A percentile compares a stretch with the other conserved stretches of the same genome.
These are phyloP conservation scores for Coprinopsis strossmayeri DNA, from an alignment of 768 basidiomycete genomes.

Conservation along the genomic window DNA sequence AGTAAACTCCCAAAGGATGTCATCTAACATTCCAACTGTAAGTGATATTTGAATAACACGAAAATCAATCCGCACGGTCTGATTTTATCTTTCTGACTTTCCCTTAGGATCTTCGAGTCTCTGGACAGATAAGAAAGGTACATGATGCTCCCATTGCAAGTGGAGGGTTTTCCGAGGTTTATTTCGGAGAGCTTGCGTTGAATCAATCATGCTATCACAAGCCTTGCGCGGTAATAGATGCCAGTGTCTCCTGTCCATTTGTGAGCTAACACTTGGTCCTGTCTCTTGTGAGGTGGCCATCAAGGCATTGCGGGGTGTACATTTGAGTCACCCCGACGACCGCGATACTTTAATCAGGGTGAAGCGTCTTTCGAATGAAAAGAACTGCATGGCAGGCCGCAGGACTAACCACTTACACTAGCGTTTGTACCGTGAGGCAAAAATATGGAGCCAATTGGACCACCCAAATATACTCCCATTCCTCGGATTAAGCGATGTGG, in stretches of 20 bases:
- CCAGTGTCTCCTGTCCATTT: background rate
- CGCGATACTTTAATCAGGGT: background rate
- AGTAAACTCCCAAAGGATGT: too few species aligned
- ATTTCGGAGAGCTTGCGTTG: slow-evolving; percentile 5
- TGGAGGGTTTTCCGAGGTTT: slow-evolving; percentile 15
- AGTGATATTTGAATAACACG: too few species aligned
- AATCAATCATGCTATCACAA: too few species aligned
- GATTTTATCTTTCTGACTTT: too few species aligned
- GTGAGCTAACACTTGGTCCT: background rate
- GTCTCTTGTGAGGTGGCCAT: slow-evolving; percentile 13
- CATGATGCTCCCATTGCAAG: slow-evolving; percentile 5
- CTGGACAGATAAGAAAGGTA: slow-evolving; percentile 2
- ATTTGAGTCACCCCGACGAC: background rate
- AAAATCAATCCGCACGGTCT: too few species aligned
- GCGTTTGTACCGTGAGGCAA: slow-evolving; percentile 14
- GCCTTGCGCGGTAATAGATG: too few species aligned
- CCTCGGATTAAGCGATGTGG: slow-evolving; percentile 7
- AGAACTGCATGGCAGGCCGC: too few species aligned
- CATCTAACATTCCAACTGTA: too few species aligned
- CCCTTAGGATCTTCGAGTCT: too few species aligned
- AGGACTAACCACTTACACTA: too few species aligned
- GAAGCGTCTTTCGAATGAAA: too few species aligned
- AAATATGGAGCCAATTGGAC: slow-evolving; percentile 11
- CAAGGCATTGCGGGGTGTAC: slow-evolving; percentile 14
- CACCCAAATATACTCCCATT: slow-evolving; percentile 15